Evolutionary conservation across 2,329 filamentous ascomycete species (phyloP).

Genomic region (Fusarium verticillioides): DNA sequence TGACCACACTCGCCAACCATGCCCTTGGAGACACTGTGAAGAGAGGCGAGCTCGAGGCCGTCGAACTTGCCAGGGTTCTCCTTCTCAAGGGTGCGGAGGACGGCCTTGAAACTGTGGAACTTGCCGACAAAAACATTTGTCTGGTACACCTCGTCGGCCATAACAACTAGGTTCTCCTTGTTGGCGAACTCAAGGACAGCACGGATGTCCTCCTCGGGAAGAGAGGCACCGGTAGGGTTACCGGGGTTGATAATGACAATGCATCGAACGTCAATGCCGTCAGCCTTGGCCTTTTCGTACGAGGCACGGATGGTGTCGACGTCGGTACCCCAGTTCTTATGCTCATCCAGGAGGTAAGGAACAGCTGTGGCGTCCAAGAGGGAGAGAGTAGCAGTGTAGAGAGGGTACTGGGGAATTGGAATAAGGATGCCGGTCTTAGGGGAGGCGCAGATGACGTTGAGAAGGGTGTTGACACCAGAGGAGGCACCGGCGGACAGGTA

Average conservation of each 20-base stretch:
- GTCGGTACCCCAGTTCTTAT: constrained; percentile 87
- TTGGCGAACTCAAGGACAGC: constrained; percentile 88
- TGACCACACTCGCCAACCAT: constrained; percentile 99
- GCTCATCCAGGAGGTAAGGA: constrained; percentile 93
- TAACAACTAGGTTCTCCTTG: constrained; percentile 84
- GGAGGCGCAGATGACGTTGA: constrained; percentile 86
- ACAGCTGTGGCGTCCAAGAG: constrained; percentile 88
- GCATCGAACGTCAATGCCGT: constrained; percentile 87
- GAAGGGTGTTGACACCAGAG: constrained; percentile 91
- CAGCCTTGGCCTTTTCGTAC: constrained; percentile 77
- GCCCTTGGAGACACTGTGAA: constrained; percentile 96
- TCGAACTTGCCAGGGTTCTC: constrained; percentile 81
- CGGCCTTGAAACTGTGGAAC: constrained; percentile 96
- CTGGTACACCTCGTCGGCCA: constrained; percentile 99
- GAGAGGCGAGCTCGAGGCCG: constrained; percentile 85
- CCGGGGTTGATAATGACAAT: constrained; percentile 99
- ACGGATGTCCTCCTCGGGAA: constrained; percentile 82
- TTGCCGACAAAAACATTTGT: constrained; percentile 96
- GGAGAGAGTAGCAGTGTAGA: constrained; percentile 93
- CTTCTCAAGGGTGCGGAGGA: constrained; percentile 83
- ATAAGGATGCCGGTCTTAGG: constrained; percentile 86
- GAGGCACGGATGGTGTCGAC: constrained; percentile 79
- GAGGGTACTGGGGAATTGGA: constrained; percentile 96
- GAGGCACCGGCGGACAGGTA: constrained; percentile 94
- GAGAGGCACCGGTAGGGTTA: constrained; percentile 92